Conservation (phyloP, 768 basidiomycete species). For the Atractiella rhizophila region DNA sequence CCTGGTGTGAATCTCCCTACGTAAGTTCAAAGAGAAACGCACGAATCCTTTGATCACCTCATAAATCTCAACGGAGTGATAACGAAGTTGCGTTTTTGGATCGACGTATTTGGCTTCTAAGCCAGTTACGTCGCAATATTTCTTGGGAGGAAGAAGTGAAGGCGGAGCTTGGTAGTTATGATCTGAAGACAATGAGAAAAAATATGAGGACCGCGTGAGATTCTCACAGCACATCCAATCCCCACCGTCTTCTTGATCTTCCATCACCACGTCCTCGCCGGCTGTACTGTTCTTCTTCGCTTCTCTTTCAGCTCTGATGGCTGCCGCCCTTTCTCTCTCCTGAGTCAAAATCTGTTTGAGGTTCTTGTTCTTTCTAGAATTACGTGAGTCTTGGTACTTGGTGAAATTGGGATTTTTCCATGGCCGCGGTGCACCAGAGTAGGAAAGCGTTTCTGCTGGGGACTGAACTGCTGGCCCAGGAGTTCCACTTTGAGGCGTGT, state of each 20-base stretch:
- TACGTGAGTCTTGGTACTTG: background rate
- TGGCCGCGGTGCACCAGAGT: conserved; percentile 8
- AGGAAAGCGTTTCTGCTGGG: conserved; percentile 4
- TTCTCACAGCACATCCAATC: background rate
- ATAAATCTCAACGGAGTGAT: conserved; percentile 24
- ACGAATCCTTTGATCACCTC: conserved; percentile 21
- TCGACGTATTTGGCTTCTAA: conserved; percentile 22
- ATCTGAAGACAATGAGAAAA: background rate
- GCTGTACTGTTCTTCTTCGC: too few relatives aligned
- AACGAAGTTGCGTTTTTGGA: conserved; percentile 22
- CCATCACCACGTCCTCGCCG: too few relatives aligned
- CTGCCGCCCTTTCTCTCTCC: conserved; percentile 10
- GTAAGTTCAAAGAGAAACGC: too few relatives aligned
- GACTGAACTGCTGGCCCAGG: background rate
- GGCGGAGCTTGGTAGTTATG: conserved; percentile 20
- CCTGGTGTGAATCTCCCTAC: too few relatives aligned
- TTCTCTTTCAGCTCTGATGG: too few relatives aligned
- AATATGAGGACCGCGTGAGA: background rate
- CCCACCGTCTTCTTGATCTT: background rate
- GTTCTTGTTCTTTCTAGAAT: conserved; percentile 7
- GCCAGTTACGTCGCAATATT: conserved; percentile 28
- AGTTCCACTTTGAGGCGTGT: background rate
- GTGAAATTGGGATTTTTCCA: conserved; percentile 11
- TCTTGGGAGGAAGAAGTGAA: conserved; percentile 22
- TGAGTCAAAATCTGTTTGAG: conserved; percentile 13